These are phyloP conservation scores for Rutstroemia sp. DNA, from an alignment of 2,329 filamentous ascomycete genomes.

Conservation along the genomic window DNA sequence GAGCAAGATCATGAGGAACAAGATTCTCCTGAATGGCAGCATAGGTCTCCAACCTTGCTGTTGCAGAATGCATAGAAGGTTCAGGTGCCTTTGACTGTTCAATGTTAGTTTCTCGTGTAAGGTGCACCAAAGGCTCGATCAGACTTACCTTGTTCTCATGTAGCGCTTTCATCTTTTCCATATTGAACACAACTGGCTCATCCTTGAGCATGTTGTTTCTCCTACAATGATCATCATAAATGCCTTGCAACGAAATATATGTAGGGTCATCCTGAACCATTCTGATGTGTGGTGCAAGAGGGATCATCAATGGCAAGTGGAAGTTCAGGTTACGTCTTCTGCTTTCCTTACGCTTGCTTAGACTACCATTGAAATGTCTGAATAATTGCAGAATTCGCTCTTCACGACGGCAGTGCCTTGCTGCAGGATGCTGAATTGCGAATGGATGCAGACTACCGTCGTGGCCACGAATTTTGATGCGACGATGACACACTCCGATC, in stretches of 20 bases:
- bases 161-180: slow-evolving; percentile 82
- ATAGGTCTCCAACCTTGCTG: slow-evolving; percentile 83
- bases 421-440: slow-evolving; percentile 91
- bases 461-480: slow-evolving; percentile 92
- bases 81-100: slow-evolving; percentile 55
- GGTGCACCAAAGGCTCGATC: background rate
- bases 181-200: slow-evolving; percentile 87
- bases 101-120: slow-evolving; percentile 24
- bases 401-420: slow-evolving; percentile 84
- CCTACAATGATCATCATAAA: slow-evolving; percentile 95
- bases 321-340: slow-evolving; percentile 91
- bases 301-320: slow-evolving; percentile 91
- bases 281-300: slow-evolving; percentile 86
- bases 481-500: slow-evolving; percentile 83
- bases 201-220: slow-evolving; percentile 85
- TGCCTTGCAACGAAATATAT: slow-evolving; percentile 87
- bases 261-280: slow-evolving; percentile 94
- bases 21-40: slow-evolving; percentile 89
- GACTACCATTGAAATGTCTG: slow-evolving; percentile 89
- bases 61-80: slow-evolving; percentile 60
- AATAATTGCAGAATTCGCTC: slow-evolving; percentile 95
- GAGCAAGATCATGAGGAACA: slow-evolving; percentile 73
- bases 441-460: slow-evolving; percentile 97
- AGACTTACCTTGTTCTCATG: slow-evolving; percentile 45
- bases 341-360: slow-evolving; percentile 91